phyloP scores from a whole-genome alignment of 371 early-diverging fungal genomes.

The Mucor saturninus region DNA sequence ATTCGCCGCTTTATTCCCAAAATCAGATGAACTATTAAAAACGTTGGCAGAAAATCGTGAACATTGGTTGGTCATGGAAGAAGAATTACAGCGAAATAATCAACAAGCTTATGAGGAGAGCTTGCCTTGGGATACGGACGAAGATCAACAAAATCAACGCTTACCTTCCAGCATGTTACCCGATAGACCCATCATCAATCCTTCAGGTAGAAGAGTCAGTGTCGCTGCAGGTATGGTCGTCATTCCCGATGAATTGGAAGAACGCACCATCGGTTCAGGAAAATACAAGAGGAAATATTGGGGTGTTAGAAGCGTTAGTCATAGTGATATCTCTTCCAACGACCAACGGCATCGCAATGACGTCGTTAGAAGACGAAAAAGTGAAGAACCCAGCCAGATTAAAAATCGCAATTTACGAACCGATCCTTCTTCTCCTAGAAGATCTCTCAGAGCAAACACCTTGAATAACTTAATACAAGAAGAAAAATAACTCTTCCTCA shows the following conservation, averaged over 20 bases:
- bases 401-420: background rate
- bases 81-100: conserved; percentile 6
- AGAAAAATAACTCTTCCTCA: too few relatives aligned
- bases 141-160: conserved; percentile 21
- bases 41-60: conserved; percentile 37
- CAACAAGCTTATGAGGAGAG: background rate
- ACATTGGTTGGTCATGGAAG: conserved; percentile 45
- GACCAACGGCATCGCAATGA: conserved; percentile 10
- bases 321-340: conserved; percentile 27
- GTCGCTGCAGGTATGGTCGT: conserved; percentile 61
- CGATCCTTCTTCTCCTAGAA: too few relatives aligned
- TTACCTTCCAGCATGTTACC: conserved; percentile 42
- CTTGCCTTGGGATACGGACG: conserved; percentile 5
- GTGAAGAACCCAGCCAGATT: conserved; percentile 40
- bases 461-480: too few relatives aligned
- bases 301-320: conserved; percentile 52
- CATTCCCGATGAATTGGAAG: conserved; percentile 57
- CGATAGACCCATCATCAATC: conserved; percentile 45
- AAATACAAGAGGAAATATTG: conserved; percentile 42
- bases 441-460: too few relatives aligned
- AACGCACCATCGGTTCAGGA: conserved; percentile 45
- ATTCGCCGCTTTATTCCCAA: conserved; percentile 76
- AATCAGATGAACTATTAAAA: conserved; percentile 49
- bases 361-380: conserved; percentile 35
- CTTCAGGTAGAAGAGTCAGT: conserved; percentile 57